A percentile compares a stretch with the other conserved stretches of the same genome.
These are phyloP conservation scores for Apostasia shenzhenica DNA, from an alignment of 106 monocot species.

Conservation along the genomic window DNA sequence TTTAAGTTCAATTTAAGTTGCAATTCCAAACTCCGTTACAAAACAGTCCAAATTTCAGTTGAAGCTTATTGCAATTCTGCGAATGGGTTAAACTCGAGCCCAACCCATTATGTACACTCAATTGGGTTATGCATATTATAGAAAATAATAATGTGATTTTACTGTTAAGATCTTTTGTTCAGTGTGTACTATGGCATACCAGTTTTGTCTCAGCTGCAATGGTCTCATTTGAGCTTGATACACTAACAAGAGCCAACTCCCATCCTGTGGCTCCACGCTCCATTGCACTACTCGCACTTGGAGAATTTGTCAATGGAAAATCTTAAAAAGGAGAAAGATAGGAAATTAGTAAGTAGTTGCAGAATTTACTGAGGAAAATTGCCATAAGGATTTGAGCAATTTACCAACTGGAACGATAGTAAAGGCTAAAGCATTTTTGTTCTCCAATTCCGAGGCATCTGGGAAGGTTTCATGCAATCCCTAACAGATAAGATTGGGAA, in stretches of 20 bases:
- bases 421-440: slow-evolving; percentile 82
- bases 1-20: too few relatives aligned
- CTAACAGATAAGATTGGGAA: not conserved
- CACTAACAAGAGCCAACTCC: slow-evolving; percentile 89
- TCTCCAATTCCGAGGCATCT: slow-evolving; percentile 56
- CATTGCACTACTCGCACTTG: slow-evolving; percentile 17
- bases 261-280: slow-evolving; percentile 60
- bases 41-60: too few relatives aligned
- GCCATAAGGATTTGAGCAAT: not conserved
- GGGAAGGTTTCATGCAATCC: not conserved
- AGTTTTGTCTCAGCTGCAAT: slow-evolving; percentile 65
- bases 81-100: too few relatives aligned
- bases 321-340: slow-evolving; percentile 31
- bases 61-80: too few relatives aligned
- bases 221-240: slow-evolving; percentile 71
- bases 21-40: too few relatives aligned
- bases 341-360: not conserved
- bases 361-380: not conserved
- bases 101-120: too few relatives aligned
- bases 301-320: slow-evolving; percentile 26
- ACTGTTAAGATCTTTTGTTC: too few relatives aligned
- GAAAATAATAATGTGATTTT: too few relatives aligned
- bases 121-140: too few relatives aligned
- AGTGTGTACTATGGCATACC: slow-evolving; percentile 21
- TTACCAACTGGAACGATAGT: slow-evolving; percentile 92